These are phyloP conservation scores for Daldinia concentrica DNA, from an alignment of 495 filamentous ascomycete species.

Conservation along the genomic window DNA sequence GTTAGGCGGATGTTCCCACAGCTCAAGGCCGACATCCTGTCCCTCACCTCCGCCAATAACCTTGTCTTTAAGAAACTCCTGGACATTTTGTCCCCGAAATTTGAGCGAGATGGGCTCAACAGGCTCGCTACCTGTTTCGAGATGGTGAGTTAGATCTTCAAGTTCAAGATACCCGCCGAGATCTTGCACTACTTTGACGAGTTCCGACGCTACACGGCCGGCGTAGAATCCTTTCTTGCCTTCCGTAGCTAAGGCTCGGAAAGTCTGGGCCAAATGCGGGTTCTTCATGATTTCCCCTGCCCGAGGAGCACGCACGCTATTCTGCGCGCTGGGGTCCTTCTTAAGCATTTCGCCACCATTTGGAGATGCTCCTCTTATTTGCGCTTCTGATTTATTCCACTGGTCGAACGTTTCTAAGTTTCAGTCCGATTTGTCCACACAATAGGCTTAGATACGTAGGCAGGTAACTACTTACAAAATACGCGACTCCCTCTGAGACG, in stretches of 20 bases:
- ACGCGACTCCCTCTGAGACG: constrained; percentile 80
- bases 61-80: constrained; percentile 48
- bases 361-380: constrained; percentile 75
- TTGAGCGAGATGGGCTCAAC: constrained; percentile 82
- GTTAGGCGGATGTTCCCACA: constrained; percentile 99
- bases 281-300: constrained; percentile 93
- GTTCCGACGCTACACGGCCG: constrained; percentile 78
- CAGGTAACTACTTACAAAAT: constrained; percentile 65
- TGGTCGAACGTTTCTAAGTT: not conserved
- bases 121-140: constrained; percentile 76
- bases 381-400: constrained; percentile 43
- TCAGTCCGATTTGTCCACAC: not conserved
- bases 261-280: constrained; percentile 80
- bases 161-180: constrained; percentile 81
- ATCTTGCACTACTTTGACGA: constrained; percentile 79
- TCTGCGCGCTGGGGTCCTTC: constrained; percentile 67
- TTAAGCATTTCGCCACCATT: constrained; percentile 89
- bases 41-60: constrained; percentile 52
- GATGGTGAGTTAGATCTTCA: constrained; percentile 81
- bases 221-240: constrained; percentile 93
- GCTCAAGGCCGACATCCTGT: constrained; percentile 62
- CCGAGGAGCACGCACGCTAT: constrained; percentile 72
- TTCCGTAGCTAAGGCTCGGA: constrained; percentile 78
- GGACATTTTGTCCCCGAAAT: constrained; percentile 75
- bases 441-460: not conserved